phyloP scores from a whole-genome alignment of 306 rosid genomes.

The Gastrolobium villosum region DNA sequence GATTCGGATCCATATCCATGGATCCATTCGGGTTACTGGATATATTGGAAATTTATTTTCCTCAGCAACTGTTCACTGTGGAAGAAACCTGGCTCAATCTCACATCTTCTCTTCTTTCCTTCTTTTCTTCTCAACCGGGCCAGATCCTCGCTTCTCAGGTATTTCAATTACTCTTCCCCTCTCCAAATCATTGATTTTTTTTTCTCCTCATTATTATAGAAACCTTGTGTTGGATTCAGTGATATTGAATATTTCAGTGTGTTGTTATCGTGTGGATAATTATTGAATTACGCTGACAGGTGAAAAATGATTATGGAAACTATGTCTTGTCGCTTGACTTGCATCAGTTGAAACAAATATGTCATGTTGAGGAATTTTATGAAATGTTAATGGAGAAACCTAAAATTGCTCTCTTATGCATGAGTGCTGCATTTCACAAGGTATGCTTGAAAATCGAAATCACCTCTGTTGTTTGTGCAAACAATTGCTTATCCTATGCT shows the following conservation, averaged over 20 bases:
- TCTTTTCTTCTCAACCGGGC: constrained; percentile 68
- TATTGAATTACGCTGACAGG: constrained; percentile 52
- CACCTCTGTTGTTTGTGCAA: not conserved
- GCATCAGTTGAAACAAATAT: constrained; percentile 64
- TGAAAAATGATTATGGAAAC: constrained; percentile 60
- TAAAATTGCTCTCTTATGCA: constrained; percentile 74
- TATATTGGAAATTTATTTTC: constrained; percentile 63
- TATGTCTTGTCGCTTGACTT: constrained; percentile 72
- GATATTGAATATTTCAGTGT: constrained; percentile 13
- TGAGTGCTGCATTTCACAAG: constrained; percentile 84
- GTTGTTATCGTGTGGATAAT: not conserved
- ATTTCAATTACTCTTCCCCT: not conserved
- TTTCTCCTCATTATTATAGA: not conserved
- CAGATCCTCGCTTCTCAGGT: constrained; percentile 71
- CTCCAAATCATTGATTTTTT: not conserved
- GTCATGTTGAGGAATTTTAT: constrained; percentile 59
- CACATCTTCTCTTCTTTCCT: constrained; percentile 63
- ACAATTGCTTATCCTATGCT: constrained; percentile 35
- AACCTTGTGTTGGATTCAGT: constrained; percentile 9
- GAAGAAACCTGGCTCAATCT: constrained; percentile 73
- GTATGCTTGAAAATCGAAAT: constrained; percentile 56
- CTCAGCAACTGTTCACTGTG: constrained; percentile 66
- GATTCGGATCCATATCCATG: constrained; percentile 19
- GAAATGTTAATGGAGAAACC: constrained; percentile 74
- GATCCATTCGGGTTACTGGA: constrained; percentile 47